Evolutionary conservation across 768 basidiomycete species (phyloP), one percentile per base, ranked within the genome.

Genomic region (Phaffia australis): DNA sequence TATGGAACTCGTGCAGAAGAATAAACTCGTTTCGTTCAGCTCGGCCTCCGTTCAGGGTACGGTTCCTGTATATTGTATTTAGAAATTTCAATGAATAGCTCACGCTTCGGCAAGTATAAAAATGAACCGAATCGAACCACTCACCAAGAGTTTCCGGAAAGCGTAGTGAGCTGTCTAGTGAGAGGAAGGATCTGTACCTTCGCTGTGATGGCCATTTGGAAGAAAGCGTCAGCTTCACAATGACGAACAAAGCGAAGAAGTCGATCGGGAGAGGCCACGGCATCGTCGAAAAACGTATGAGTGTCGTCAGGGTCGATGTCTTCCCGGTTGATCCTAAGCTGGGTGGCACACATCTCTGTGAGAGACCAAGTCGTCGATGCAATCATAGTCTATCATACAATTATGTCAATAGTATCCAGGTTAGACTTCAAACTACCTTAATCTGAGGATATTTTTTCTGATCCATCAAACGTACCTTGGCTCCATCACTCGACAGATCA

Each of bases 21-120:
- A 99, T 97, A 80, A 93, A 99, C 76, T 98, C 95, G 76, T 98
- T 99, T 30, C 95, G 89, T 73, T 98, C 95, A 0, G 95, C 95
- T 63, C 95, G 90, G 71, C 93, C 95, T 70, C 94, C 94, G 70
- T 91, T 97, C 55, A 99, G 76, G 0, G 95, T 98, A 73, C 93
- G 90, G 78, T 93, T 97, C 93, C 93, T 97, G 61, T 72, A 2
- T 55, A 5, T 42, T 11, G 27, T 42, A 42, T 5, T 11, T 11
- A 25, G 25, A 1, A 21, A 35, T 47, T 2, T n/a, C 48, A 48
- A 8, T 46, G 14, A 25, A 55, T 48, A 55, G 19, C 27, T 15
- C 3, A n/a, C 35, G 19, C 29, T n/a, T 35, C 25, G 47, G n/a
- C 35, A 25, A 49, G 56, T 1, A 21, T 30, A 21, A 6, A 6